Conservation (phyloP, 2,329 filamentous ascomycete genomes). For the Ophiostoma triangulosporum region DNA sequence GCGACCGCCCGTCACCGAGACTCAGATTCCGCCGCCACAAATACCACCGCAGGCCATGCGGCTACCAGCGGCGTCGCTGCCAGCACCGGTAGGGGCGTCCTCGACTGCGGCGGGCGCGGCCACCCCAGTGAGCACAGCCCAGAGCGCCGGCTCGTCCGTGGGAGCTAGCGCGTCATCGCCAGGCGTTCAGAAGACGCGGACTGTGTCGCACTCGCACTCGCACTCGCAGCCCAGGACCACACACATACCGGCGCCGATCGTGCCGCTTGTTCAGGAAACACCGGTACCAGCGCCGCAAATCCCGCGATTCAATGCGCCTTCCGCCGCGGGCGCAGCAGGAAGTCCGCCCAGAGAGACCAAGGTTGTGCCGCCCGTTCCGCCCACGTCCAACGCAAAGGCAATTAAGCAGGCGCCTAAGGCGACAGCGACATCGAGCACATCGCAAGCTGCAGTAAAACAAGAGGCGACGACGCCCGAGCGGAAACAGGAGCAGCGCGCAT, state of each 20-base stretch:
- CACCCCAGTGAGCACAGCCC: background rate
- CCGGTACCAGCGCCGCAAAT: conserved; percentile 10
- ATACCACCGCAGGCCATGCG: conserved; percentile 4
- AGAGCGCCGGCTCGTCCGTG: background rate
- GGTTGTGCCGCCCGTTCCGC: background rate
- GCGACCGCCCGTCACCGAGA: conserved; percentile 6
- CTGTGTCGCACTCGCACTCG: background rate
- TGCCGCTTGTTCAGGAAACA: background rate
- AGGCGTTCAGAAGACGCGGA: background rate
- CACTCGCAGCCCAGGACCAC: background rate
- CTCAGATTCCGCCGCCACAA: conserved; percentile 6
- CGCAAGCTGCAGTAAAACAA: background rate
- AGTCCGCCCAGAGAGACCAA: background rate
- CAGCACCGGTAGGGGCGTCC: background rate
- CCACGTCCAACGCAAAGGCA: background rate
- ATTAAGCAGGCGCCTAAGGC: background rate
- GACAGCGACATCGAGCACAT: background rate
- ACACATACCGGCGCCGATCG: background rate
- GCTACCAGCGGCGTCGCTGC: background rate
- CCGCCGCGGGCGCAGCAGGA: background rate
- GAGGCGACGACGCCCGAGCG: background rate
- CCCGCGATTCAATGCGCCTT: conserved; percentile 4
- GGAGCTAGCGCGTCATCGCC: background rate
- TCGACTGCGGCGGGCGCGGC: background rate
- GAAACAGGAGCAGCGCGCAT: conserved; percentile 19